These are phyloP conservation scores for Penicillium crystallinum DNA, from an alignment of 495 filamentous ascomycete genomes.

Conservation along the genomic window DNA sequence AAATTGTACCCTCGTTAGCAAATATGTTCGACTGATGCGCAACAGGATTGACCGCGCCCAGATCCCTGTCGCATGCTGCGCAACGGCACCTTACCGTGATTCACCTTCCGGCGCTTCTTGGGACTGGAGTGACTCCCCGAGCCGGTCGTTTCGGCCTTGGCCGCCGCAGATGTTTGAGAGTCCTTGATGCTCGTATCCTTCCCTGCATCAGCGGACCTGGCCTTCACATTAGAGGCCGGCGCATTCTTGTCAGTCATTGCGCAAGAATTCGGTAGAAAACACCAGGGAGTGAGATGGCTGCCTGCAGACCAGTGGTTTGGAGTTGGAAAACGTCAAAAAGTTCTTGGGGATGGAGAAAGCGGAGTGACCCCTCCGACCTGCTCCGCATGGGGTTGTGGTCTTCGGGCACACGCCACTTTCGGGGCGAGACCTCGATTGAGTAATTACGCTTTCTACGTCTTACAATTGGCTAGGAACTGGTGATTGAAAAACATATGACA, in stretches of 20 bases:
- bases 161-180: slow-evolving; percentile 28
- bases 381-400: slow-evolving; percentile 31
- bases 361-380: slow-evolving; percentile 33
- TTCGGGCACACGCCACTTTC: slow-evolving; percentile 8
- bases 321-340: slow-evolving; percentile 15
- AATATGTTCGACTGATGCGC: slow-evolving; percentile 27
- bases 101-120: slow-evolving; percentile 98
- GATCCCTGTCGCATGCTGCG: slow-evolving; percentile 29
- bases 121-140: slow-evolving; percentile 52
- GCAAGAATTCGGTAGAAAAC: slow-evolving; percentile 2
- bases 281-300: slow-evolving; percentile 28
- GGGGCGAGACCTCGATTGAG: slow-evolving; percentile 9
- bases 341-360: slow-evolving; percentile 23
- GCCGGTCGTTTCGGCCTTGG: slow-evolving; percentile 35
- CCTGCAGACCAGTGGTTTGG: slow-evolving; percentile 23
- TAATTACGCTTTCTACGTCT: not conserved
- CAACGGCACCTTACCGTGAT: slow-evolving; percentile 74
- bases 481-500: not conserved
- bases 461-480: slow-evolving; percentile 1
- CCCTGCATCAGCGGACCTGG: slow-evolving; percentile 14
- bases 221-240: slow-evolving; percentile 22
- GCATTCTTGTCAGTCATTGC: slow-evolving; percentile 37
- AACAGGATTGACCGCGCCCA: slow-evolving; percentile 23
- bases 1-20: slow-evolving; percentile 28
- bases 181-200: slow-evolving; percentile 31